Evolutionary conservation across 2,329 filamentous ascomycete species (phyloP).

Genomic region (Diaporthe citriasiana): DNA sequence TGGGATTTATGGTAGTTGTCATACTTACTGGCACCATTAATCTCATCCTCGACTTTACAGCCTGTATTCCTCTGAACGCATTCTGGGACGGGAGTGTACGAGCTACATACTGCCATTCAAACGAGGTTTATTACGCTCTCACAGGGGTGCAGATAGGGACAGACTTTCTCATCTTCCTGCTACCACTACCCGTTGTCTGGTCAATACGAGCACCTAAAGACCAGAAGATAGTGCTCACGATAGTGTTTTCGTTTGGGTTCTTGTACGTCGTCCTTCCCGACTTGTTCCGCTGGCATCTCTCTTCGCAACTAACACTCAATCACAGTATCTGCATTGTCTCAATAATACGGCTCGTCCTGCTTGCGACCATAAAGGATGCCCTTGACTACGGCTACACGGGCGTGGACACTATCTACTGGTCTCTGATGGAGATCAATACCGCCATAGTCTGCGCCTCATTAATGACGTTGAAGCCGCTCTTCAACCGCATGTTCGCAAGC

Average conservation of each 20-base stretch:
- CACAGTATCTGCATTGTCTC: conserved; percentile 48
- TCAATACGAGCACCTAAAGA: conserved; percentile 43
- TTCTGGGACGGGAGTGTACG: conserved; percentile 42
- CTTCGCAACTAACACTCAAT: conserved; percentile 25
- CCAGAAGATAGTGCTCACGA: conserved; percentile 46
- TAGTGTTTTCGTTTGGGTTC: conserved; percentile 48
- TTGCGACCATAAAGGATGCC: conserved; percentile 39
- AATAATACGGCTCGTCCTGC: conserved; percentile 45
- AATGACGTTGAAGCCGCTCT: conserved; percentile 47
- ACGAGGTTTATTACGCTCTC: conserved; percentile 42
- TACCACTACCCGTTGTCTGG: conserved; percentile 47
- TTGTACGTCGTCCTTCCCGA: conserved; percentile 38
- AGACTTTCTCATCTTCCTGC: conserved; percentile 48
- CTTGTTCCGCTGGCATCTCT: neutral
- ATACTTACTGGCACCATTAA: conserved; percentile 41
- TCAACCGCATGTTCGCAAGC: conserved; percentile 47
- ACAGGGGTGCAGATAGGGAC: conserved; percentile 46
- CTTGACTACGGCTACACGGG: conserved; percentile 46
- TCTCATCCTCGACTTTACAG: conserved; percentile 43
- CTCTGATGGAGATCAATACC: conserved; percentile 47
- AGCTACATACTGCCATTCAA: conserved; percentile 35
- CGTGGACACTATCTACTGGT: conserved; percentile 47
- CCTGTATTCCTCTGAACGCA: conserved; percentile 45
- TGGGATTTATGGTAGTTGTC: conserved; percentile 43
- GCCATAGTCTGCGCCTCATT: conserved; percentile 49